Conservation (phyloP, 192 early-diverging fungal species). For the Coemansia sp. region DNA sequence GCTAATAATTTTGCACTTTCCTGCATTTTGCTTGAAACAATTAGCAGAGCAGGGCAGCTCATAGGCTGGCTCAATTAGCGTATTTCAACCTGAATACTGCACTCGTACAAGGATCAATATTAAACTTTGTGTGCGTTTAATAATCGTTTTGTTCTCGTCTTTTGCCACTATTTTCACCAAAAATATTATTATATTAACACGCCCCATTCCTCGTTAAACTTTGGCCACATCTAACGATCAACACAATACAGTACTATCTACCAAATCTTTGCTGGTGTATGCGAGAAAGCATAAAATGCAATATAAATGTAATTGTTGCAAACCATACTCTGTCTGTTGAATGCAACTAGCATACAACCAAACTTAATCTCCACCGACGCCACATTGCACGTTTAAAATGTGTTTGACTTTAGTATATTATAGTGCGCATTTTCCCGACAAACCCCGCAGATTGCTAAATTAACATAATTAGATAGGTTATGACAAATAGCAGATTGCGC, state of each 20-base stretch:
- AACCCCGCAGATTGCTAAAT: conserved; percentile 83
- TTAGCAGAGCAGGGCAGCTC: neutral
- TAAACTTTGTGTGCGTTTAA: neutral
- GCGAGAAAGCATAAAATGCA: too few relatives aligned
- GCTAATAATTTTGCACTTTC: neutral
- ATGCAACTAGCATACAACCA: too few relatives aligned
- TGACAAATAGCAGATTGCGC: conserved; percentile 65
- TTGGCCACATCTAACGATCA: neutral
- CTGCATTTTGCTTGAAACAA: too few relatives aligned
- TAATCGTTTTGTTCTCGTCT: neutral
- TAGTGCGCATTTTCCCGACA: conserved; percentile 67
- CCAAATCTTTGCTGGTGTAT: too few relatives aligned
- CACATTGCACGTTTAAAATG: neutral
- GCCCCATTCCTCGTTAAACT: neutral
- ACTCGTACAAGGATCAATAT: neutral
- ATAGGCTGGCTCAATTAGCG: neutral
- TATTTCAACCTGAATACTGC: neutral
- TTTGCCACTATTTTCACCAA: neutral
- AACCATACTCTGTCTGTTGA: too few relatives aligned
- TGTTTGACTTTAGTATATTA: conserved; percentile 45
- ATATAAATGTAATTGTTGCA: too few relatives aligned
- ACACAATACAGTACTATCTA: too few relatives aligned
- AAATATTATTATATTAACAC: neutral
- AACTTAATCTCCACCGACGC: too few relatives aligned
- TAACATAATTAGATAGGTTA: conserved; percentile 76